phyloP scores from a whole-genome alignment of 805 yeast genomes.

The Spathaspora gorwiae region DNA sequence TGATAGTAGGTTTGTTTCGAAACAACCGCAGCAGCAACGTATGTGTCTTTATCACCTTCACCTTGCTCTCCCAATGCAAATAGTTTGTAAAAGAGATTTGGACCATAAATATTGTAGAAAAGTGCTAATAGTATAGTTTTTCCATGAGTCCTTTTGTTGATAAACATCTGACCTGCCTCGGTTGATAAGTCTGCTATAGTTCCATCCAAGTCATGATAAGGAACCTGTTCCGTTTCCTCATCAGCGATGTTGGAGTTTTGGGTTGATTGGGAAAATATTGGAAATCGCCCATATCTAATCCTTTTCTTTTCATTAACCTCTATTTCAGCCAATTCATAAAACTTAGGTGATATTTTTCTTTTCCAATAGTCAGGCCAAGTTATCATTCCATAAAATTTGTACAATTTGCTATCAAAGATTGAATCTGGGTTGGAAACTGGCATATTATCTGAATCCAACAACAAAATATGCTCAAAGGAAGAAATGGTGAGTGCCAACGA shows the following conservation, averaged over 20 bases:
- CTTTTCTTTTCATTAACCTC: slow-evolving; percentile 25
- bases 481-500: slow-evolving; percentile 45
- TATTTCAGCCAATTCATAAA: slow-evolving; percentile 31
- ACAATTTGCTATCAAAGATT: slow-evolving; percentile 25
- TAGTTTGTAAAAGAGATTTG: slow-evolving; percentile 53
- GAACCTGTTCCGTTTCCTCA: slow-evolving; percentile 19
- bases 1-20: slow-evolving; percentile 33
- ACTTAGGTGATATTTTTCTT: slow-evolving; percentile 32
- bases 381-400: slow-evolving; percentile 29
- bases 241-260: slow-evolving; percentile 9
- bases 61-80: slow-evolving; percentile 51
- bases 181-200: slow-evolving; percentile 66
- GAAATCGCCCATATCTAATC: slow-evolving; percentile 24
- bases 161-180: slow-evolving; percentile 64
- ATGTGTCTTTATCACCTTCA: slow-evolving; percentile 37
- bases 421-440: slow-evolving; percentile 25
- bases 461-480: slow-evolving; percentile 28
- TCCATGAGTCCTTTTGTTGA: slow-evolving; percentile 55
- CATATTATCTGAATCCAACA: slow-evolving; percentile 34
- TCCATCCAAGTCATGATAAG: slow-evolving; percentile 63
- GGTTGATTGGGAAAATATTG: slow-evolving; percentile 13
- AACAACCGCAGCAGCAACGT: slow-evolving; percentile 31
- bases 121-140: slow-evolving; percentile 53
- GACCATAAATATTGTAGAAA: slow-evolving; percentile 65
- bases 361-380: slow-evolving; percentile 45